Evolutionary conservation across 108 stramenopile genomes (phyloP), one percentile per base, ranked within the genome.

Genomic region (Fragilariopsis cylindrus): DNA sequence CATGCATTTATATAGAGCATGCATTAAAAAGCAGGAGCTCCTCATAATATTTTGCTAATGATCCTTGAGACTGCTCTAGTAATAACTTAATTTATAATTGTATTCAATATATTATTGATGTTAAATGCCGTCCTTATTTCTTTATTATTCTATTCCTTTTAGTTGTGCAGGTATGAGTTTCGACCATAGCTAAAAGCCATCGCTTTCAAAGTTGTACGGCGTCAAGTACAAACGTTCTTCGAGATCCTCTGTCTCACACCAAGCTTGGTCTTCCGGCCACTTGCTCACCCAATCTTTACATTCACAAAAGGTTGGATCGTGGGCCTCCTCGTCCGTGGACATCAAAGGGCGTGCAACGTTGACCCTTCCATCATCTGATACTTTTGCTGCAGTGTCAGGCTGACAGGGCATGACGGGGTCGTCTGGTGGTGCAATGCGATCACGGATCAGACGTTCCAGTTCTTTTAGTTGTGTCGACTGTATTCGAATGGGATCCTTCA

Each of bases 121-220:
- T 30, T 30, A 30, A 30, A 30, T 30, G 30, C 30, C 30, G 30
- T 30, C 30, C 30, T 30, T 30, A 30, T 30, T 30, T 30, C 1
- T 30, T 30, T 0, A 30, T 30, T 30, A 0, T 30, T 30, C 30
- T 30, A 30, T 30, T 30, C 2, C 30, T 2, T 30, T 30, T 2
- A 30, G 30, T 30, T 30, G 30, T 30, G 30, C 30, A 30, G 30
- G 30, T 30, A 30, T 30, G 30, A 30, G 30, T 30, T 30, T 30
- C 30, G 30, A 30, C 30, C 30, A 30, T 30, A 30, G 30, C 30
- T 39, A 63, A 0, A 39, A 63, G 4, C 62, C 62, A 39, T 63
- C 62, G 4, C 73, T 71, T 39, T 78, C 69, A 73, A 85, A 84
- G 52, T 84, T 84, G 75, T 84, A 84, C 1, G 79, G 78, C 43